These are phyloP conservation scores for peach (Prunus persica) DNA, from an alignment of 306 rosid species.

Conservation along the genomic window DNA sequence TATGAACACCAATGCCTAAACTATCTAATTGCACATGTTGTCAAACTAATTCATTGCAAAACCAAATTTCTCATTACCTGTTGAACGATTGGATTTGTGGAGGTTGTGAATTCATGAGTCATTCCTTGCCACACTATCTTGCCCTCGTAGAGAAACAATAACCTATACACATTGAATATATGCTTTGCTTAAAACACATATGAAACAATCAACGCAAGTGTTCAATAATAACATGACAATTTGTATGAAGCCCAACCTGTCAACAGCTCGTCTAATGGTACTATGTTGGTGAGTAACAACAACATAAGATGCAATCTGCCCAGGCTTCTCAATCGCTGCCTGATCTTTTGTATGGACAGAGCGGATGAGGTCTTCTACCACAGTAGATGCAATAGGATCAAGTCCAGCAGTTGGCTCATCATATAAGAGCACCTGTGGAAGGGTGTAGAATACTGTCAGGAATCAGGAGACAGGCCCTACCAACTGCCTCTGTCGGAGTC, in stretches of 20 bases:
- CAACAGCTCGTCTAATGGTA: slow-evolving; percentile 92
- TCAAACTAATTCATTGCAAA: background rate
- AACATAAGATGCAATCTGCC: slow-evolving; percentile 82
- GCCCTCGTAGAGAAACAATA: slow-evolving; percentile 83
- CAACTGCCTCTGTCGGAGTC: background rate
- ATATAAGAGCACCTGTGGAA: slow-evolving; percentile 76
- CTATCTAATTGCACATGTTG: background rate
- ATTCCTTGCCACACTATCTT: slow-evolving; percentile 98
- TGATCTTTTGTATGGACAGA: slow-evolving; percentile 84
- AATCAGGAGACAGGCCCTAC: slow-evolving; percentile 1
- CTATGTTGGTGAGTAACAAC: slow-evolving; percentile 99
- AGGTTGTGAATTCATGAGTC: slow-evolving; percentile 80
- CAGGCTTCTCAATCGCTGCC: slow-evolving; percentile 64
- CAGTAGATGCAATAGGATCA: slow-evolving; percentile 99
- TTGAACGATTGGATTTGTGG: slow-evolving; percentile 83
- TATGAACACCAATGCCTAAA: background rate
- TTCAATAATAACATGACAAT: background rate
- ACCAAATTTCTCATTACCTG: slow-evolving; percentile 50
- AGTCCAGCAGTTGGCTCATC: slow-evolving; percentile 99
- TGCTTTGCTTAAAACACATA: slow-evolving; percentile 14
- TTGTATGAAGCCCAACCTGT: slow-evolving; percentile 54
- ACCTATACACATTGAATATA: slow-evolving; percentile 42
- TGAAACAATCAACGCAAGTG: background rate
- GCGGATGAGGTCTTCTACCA: slow-evolving; percentile 96
- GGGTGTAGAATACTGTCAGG: slow-evolving; percentile 14